A percentile compares a stretch with the other conserved stretches of the same genome.
phyloP scores from a whole-genome alignment of 73 alveolate species.

The Paramecium biaurelia region DNA sequence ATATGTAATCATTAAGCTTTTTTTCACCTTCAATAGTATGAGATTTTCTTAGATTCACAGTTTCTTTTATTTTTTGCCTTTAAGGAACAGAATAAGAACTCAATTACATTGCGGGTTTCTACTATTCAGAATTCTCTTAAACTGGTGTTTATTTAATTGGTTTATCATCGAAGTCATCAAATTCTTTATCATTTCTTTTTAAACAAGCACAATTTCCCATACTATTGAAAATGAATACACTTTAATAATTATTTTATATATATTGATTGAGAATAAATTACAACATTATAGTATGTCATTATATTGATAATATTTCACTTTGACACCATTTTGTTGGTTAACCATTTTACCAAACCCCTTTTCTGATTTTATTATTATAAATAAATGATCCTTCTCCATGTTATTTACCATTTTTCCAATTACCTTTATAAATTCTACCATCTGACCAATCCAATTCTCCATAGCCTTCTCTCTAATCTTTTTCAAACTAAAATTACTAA shows the following conservation, averaged over 20 bases:
- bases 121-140: neutral
- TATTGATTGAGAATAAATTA: neutral
- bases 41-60: neutral
- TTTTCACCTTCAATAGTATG: constrained; percentile 46
- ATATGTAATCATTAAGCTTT: constrained; percentile 36
- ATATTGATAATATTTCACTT: constrained; percentile 1
- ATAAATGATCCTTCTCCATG: constrained; percentile 57
- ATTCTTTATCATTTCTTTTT: neutral
- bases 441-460: constrained; percentile 58
- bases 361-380: constrained; percentile 12
- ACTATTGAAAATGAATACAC: neutral
- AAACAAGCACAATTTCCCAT: constrained; percentile 17
- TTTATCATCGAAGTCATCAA: neutral
- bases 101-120: neutral
- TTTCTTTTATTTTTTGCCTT: neutral
- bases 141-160: neutral
- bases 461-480: constrained; percentile 57
- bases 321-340: neutral
- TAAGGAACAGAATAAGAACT: constrained; percentile 5
- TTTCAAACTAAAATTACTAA: neutral
- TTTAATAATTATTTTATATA: neutral
- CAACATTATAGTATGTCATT: neutral
- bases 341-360: constrained; percentile 57
- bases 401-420: constrained; percentile 57
- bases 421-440: constrained; percentile 49